Conservation (phyloP, 2,329 filamentous ascomycete genomes). For the Coniochaeta sp. region DNA sequence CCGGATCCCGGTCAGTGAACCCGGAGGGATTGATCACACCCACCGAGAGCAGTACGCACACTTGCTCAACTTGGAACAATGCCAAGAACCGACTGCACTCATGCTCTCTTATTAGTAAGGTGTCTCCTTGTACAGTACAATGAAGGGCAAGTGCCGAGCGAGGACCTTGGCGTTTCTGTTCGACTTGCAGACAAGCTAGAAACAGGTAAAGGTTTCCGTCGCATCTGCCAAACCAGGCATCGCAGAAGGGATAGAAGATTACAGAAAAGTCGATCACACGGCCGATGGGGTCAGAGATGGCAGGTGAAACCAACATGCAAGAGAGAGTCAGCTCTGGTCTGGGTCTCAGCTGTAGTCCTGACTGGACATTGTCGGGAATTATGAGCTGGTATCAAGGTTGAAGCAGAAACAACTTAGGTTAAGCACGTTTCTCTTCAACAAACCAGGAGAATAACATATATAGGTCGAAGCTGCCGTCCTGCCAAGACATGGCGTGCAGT, state of each 20-base stretch:
- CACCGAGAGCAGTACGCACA: neutral
- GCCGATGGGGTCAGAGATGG: neutral
- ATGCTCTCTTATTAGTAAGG: neutral
- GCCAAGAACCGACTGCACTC: neutral
- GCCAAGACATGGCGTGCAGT: no score
- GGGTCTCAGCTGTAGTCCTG: no score
- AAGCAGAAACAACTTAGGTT: no score
- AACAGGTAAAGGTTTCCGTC: no score
- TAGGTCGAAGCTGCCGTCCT: no score
- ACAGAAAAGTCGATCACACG: neutral
- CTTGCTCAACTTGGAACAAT: no score
- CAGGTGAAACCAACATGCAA: no score
- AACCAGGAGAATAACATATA: neutral
- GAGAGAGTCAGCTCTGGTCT: no score
- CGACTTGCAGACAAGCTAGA: neutral
- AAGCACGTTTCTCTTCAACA: neutral
- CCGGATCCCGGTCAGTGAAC: neutral
- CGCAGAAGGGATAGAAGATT: no score
- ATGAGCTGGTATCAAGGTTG: no score
- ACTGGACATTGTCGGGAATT: no score
- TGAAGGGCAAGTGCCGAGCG: neutral
- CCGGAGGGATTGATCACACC: neutral
- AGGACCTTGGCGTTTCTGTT: neutral
- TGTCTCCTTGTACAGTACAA: neutral
- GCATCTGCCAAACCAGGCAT: no score